Evolutionary conservation across 2,329 filamentous ascomycete species (phyloP), one percentile per base, ranked within the genome.

Genomic region (Xylariaceae sp.): DNA sequence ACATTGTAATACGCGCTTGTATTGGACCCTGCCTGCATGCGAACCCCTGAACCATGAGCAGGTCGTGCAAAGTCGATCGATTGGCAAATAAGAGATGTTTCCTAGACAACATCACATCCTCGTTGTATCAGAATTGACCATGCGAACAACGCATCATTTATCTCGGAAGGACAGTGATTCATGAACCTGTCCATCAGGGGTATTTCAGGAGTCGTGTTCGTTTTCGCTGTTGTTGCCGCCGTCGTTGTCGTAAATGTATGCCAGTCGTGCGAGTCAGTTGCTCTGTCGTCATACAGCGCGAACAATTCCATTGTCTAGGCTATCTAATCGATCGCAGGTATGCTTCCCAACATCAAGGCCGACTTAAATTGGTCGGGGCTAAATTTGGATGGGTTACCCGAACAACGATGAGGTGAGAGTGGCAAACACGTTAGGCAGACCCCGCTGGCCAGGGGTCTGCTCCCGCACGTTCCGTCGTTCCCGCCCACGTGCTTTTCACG

Each of bases 101-200:
- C 48, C 53, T 55, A 44, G 8, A 18, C 48, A 1, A 48, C 55
- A 52, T 48, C 9, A 17, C 37, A 56, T 50, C 9, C 44, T 34
- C 55, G 59, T 23, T 45, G 55, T 39, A 13, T 55, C 49, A 35
- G 56, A 48, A 53, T 7, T 34, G 30, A n/a, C 17, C 23, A 58
- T 50, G 51, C 34, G 23, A 10, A 13, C 8, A n/a, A 18, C 15
- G 23, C 44, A 51, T 42, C n/a, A 42, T 17, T 39, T 48, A n/a
- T 53, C 49, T 34, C 10, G 37, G 3, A 50, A 42, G 44, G 30
- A n/a, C 47, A 30, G 9, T 18, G 10, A n/a, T 42, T 37, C 49
- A 51, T 15, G 15, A 49, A 3, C 50, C 17, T 18, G 13, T 11
- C 18, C 10, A 39, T 11, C 15, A 56, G 44, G 30, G 30, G 11